phyloP scores from a whole-genome alignment of 2,329 filamentous ascomycete genomes.

The Monosporascus cannonballus region DNA sequence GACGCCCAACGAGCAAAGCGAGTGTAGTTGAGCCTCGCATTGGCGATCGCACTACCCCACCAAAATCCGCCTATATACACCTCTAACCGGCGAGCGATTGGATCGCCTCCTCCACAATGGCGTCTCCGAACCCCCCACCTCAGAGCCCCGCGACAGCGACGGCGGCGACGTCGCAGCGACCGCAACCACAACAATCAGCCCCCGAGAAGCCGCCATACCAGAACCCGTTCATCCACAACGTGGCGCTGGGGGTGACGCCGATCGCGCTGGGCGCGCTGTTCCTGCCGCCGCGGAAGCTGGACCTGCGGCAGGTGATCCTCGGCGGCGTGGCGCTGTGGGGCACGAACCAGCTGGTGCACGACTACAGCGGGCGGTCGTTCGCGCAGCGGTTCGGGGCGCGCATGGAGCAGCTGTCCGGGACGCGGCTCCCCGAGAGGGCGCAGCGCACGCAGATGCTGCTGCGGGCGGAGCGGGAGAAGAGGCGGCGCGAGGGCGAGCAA shows the following conservation, averaged over 20 bases:
- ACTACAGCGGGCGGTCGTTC: conserved; percentile 51
- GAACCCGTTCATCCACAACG: conserved; percentile 37
- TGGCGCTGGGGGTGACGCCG: conserved; percentile 41
- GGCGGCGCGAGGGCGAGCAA: conserved; percentile 12
- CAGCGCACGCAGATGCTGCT: conserved; percentile 40
- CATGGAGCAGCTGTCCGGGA: conserved; percentile 38
- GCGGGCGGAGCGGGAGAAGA: conserved; percentile 36
- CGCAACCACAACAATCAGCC: conserved; percentile 4
- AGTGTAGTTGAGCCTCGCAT: too few species aligned
- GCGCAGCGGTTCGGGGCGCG: conserved; percentile 40
- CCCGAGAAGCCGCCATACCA: conserved; percentile 12
- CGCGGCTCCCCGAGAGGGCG: conserved; percentile 52
- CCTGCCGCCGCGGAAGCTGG: conserved; percentile 45
- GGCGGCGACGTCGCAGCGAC: conserved; percentile 3
- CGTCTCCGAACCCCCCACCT: conserved; percentile 2
- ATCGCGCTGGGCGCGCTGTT: conserved; percentile 41
- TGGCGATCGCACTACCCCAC: too few species aligned
- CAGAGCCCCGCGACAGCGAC: conserved; percentile 2
- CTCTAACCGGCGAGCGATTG: too few species aligned
- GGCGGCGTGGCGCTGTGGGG: conserved; percentile 44
- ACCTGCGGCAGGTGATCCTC: conserved; percentile 45
- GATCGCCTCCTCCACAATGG: conserved; percentile 2
- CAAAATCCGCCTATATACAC: too few species aligned
- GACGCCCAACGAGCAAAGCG: too few species aligned
- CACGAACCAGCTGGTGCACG: conserved; percentile 49